phyloP scores from a whole-genome alignment of 257 asterid species.

The Mentha longifolia region DNA sequence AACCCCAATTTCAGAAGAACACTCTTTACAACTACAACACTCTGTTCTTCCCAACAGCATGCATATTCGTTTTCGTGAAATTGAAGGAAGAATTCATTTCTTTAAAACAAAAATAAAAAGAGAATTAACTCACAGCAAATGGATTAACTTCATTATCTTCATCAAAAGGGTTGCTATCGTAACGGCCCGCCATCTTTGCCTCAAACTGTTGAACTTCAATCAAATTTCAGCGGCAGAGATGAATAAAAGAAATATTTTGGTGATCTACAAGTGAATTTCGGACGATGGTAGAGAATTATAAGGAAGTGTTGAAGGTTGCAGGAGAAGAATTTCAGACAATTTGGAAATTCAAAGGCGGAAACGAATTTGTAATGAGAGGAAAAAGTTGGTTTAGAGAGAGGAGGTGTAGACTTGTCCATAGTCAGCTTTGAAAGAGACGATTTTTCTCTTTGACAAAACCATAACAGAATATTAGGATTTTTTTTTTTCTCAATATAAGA shows the following conservation, averaged over 20 bases:
- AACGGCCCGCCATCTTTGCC: conserved; percentile 61
- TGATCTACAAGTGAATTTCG: conserved; percentile 18
- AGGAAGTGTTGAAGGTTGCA: conserved; percentile 34
- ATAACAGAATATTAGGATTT: background rate
- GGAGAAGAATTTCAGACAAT: conserved; percentile 36
- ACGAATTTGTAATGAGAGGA: conserved; percentile 10
- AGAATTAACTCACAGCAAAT: conserved; percentile 49
- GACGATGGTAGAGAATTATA: conserved; percentile 20
- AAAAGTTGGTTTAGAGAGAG: conserved; percentile 8
- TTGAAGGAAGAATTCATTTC: background rate
- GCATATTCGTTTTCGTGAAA: conserved; percentile 14
- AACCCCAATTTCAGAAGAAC: conserved; percentile 20
- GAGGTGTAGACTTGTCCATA: conserved; percentile 33
- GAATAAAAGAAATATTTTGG: conserved; percentile 1
- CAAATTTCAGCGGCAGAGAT: conserved; percentile 17
- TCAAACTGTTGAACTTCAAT: conserved; percentile 20
- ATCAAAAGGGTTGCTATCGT: conserved; percentile 65
- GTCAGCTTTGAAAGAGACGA: conserved; percentile 39
- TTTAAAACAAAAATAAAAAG: background rate
- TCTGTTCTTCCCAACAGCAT: background rate
- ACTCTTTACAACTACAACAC: background rate
- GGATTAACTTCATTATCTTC: conserved; percentile 69
- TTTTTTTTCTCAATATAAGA: too few species aligned
- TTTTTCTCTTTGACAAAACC: conserved; percentile 19
- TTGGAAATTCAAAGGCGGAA: conserved; percentile 29